Base-by-base conservation (phyloP, 345 rosid species). In the Eucalyptus fibrosa region DNA sequence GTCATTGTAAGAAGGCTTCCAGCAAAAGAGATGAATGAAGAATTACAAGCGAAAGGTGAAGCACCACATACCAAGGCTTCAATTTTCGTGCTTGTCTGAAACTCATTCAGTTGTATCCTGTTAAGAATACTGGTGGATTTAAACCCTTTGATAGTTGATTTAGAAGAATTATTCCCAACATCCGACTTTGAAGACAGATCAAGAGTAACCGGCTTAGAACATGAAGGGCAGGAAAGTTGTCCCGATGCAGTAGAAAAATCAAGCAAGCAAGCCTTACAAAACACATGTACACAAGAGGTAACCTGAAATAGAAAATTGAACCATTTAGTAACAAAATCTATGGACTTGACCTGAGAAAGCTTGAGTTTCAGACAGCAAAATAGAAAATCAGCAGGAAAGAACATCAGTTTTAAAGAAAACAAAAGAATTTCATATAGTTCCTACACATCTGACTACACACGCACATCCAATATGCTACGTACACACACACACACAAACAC, bases 41-140 rank as follows among this genome's bases (percentile, higher is more conserved):
- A 77, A 77, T 21, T 77, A 77, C 50, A 69, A 87, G 50, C 82
- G 2, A 26, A 80, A 88, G 87, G 85, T 85, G 50, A 85, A 88
- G 86, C 49, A 91, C 56, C 26, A 88, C 95, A 69, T 94, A 98
- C 99, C 98, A 98, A 93, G 90, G 99, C 99, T 92, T 98, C 99
- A 88, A 98, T 97, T 93, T 97, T 98, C 87, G 99, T 98, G 94
- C 99, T 98, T 34, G 99, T 94, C 94, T 98, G 98, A 92, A 98
- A 98, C 87, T 97, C 95, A 62, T 94, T 91, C 80, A 98, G 92
- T 88, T 93, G 93, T 91, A 98, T 93, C 88, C 99, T 95, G 92
- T 96, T 98, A 51, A 98, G 89, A 92, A 98, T 98, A 93, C 99
- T 97, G 28, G 99, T 91, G 88, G 98, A 91, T 91, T 91, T 97